A percentile compares a stretch with the other conserved stretches of the same genome.
Evolutionary conservation across 805 yeast species (phyloP).

Genomic region (Starmerella cellae): DNA sequence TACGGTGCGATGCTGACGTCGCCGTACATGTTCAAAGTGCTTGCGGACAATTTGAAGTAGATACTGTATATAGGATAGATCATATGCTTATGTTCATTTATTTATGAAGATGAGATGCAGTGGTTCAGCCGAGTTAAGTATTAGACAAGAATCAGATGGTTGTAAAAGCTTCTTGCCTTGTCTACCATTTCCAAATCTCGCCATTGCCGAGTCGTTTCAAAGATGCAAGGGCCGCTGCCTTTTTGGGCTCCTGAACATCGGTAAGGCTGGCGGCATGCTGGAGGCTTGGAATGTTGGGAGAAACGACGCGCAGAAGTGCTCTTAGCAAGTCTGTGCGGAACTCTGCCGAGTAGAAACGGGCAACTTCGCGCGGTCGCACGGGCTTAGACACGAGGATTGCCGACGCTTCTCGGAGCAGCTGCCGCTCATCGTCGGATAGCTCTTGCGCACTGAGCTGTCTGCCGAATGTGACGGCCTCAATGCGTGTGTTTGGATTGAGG

Average conservation of each 20-base stretch:
- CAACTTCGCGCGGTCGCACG: slow-evolving; percentile 1
- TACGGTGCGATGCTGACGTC: slow-evolving; percentile 42
- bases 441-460: background rate
- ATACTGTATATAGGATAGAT: too few species aligned
- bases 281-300: background rate
- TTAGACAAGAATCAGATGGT: background rate
- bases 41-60: slow-evolving; percentile 24
- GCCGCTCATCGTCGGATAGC: background rate
- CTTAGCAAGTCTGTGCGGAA: background rate
- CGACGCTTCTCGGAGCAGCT: background rate
- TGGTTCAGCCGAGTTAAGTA: too few species aligned
- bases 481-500: background rate
- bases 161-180: background rate
- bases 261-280: background rate
- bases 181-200: slow-evolving; percentile 1
- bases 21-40: slow-evolving; percentile 36
- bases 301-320: background rate
- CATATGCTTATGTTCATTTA: too few species aligned
- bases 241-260: background rate
- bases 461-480: background rate
- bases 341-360: background rate
- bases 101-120: too few species aligned
- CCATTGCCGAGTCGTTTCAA: background rate
- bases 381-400: slow-evolving; percentile 1
- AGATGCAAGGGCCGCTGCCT: background rate